Evolutionary conservation across 257 asterid genomes (phyloP).

Genomic region (Plantago major): DNA sequence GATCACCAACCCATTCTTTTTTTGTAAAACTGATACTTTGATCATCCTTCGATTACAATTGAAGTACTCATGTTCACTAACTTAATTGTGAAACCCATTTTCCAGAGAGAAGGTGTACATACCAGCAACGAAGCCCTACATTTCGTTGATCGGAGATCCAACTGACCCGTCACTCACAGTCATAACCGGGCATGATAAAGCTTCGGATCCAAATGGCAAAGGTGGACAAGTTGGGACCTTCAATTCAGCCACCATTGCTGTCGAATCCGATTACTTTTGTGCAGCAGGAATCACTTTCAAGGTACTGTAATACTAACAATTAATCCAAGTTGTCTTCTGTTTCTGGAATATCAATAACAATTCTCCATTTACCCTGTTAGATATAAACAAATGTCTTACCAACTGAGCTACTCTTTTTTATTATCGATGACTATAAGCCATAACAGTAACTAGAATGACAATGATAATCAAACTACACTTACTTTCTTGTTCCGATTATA

Average conservation of each 20-base stretch:
- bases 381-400: no score
- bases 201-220: conserved; percentile 31
- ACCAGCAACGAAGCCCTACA: conserved; percentile 47
- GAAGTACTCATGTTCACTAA: not conserved
- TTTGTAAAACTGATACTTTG: not conserved
- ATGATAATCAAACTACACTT: not conserved
- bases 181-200: conserved; percentile 57
- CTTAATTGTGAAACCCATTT: not conserved
- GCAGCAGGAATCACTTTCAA: conserved; percentile 55
- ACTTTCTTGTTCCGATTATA: not conserved
- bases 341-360: not conserved
- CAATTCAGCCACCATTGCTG: conserved; percentile 45
- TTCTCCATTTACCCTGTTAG: no score
- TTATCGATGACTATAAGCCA: no score
- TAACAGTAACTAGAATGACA: not conserved
- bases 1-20: no score
- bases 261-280: conserved; percentile 58
- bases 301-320: conserved; percentile 27
- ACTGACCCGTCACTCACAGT: conserved; percentile 27
- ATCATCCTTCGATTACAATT: not conserved
- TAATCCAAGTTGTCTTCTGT: not conserved
- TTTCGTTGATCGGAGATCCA: conserved; percentile 55
- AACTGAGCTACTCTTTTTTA: no score
- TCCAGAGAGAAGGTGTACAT: conserved; percentile 62
- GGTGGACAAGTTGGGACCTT: conserved; percentile 39